phyloP scores from a whole-genome alignment of 192 early-diverging fungal species.

The Coemansia erecta region DNA sequence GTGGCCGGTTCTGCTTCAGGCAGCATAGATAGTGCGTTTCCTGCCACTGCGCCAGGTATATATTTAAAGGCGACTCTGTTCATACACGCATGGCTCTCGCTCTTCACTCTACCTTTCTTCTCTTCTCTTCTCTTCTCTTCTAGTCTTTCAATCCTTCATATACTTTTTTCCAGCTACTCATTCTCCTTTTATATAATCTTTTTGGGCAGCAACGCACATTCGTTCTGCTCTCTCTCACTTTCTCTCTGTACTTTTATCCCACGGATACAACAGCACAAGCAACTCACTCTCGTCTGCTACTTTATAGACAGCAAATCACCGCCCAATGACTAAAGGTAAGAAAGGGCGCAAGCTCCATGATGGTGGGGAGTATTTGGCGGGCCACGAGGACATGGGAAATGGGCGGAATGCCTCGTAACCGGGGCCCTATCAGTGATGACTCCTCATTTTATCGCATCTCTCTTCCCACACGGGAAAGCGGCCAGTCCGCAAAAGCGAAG shows the following conservation, averaged over 20 bases:
- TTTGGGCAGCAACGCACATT: background rate
- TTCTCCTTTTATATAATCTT: no score
- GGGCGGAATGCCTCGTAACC: background rate
- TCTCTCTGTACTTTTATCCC: background rate
- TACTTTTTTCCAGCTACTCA: background rate
- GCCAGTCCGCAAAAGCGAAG: no score
- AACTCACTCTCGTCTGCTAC: slow-evolving; percentile 2
- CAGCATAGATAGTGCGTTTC: no score
- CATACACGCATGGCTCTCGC: no score
- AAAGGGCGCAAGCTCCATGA: background rate
- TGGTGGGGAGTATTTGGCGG: background rate
- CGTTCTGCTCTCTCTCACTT: background rate
- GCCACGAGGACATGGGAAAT: background rate
- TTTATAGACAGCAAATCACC: background rate
- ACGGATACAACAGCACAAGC: background rate
- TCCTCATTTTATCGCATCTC: background rate
- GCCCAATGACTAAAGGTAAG: slow-evolving; percentile 7
- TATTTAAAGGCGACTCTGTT: no score
- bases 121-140: background rate
- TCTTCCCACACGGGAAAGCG: no score
- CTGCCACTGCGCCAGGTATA: no score
- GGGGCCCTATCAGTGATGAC: background rate
- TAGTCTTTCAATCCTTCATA: background rate
- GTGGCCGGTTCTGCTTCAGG: no score
- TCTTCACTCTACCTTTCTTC: no score